These are phyloP conservation scores for Aspergillus panamensis DNA, from an alignment of 495 filamentous ascomycete species.

Conservation along the genomic window DNA sequence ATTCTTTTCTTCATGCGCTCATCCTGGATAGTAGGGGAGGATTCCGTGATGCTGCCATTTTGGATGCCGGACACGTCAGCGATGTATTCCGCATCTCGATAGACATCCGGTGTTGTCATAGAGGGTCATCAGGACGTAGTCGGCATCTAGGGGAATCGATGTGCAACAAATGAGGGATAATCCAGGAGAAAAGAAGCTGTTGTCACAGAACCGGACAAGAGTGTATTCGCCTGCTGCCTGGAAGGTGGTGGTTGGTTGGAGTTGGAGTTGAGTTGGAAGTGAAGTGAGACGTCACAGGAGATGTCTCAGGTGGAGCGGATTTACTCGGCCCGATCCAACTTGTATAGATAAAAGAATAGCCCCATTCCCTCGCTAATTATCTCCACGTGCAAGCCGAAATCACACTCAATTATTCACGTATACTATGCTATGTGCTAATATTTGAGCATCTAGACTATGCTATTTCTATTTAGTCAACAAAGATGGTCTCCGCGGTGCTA, in stretches of 20 bases:
- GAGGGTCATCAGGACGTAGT: constrained; percentile 47
- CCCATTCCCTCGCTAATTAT: background rate
- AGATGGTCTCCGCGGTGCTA: constrained; percentile 72
- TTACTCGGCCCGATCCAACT: constrained; percentile 21
- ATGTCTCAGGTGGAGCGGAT: constrained; percentile 2
- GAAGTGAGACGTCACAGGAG: background rate
- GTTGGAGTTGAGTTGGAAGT: background rate
- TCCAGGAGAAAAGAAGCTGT: constrained; percentile 9
- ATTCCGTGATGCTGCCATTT: constrained; percentile 31
- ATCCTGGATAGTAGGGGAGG: constrained; percentile 22
- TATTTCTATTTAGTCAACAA: constrained; percentile 57
- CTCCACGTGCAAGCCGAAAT: too few relatives aligned
- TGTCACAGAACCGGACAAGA: constrained; percentile 2
- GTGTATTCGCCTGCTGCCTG: background rate
- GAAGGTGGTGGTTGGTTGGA: background rate
- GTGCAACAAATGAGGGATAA: constrained; percentile 2
- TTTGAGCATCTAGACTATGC: background rate
- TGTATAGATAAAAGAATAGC: background rate
- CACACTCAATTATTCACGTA: too few relatives aligned
- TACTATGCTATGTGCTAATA: background rate
- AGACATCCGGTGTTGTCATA: constrained; percentile 50
- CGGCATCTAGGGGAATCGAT: constrained; percentile 15
- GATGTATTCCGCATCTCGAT: constrained; percentile 52
- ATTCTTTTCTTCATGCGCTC: constrained; percentile 35
- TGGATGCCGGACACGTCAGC: constrained; percentile 47